Percentiles rank a stretch among this genome's conserved stretches.
Conservation (phyloP, 2,329 filamentous ascomycete species). For the Talaromyces sp. region DNA sequence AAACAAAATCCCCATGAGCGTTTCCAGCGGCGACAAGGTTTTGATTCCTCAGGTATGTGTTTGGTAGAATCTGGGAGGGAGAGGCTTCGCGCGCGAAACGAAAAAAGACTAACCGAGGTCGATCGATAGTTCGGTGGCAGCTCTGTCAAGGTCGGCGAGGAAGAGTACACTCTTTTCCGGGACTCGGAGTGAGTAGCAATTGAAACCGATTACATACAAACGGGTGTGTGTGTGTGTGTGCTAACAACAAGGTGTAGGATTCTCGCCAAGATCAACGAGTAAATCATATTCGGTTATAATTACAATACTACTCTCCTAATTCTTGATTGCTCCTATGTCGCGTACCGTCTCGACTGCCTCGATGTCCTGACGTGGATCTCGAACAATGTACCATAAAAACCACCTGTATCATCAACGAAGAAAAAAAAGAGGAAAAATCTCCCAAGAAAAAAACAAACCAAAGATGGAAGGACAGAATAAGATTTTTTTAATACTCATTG, state of each 20-base stretch:
- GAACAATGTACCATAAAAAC: constrained; percentile 13
- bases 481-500: constrained; percentile 8
- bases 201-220: background rate
- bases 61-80: background rate
- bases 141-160: constrained; percentile 93
- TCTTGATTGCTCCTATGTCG: background rate
- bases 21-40: constrained; percentile 80
- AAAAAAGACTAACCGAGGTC: background rate
- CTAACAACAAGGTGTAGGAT: constrained; percentile 55
- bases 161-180: constrained; percentile 92
- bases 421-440: background rate
- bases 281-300: constrained; percentile 34
- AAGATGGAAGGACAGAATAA: background rate
- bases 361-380: background rate
- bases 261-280: constrained; percentile 98
- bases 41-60: constrained; percentile 82
- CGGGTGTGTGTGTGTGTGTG: background rate
- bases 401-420: constrained; percentile 12
- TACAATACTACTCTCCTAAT: background rate
- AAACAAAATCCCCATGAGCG: constrained; percentile 79
- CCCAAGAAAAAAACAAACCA: background rate
- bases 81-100: constrained; percentile 6
- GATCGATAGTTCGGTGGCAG: constrained; percentile 76
- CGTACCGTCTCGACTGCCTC: background rate
- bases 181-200: constrained; percentile 81